Base-by-base conservation (phyloP, 2,329 filamentous ascomycete genomes). In the Botrytis medusae region DNA sequence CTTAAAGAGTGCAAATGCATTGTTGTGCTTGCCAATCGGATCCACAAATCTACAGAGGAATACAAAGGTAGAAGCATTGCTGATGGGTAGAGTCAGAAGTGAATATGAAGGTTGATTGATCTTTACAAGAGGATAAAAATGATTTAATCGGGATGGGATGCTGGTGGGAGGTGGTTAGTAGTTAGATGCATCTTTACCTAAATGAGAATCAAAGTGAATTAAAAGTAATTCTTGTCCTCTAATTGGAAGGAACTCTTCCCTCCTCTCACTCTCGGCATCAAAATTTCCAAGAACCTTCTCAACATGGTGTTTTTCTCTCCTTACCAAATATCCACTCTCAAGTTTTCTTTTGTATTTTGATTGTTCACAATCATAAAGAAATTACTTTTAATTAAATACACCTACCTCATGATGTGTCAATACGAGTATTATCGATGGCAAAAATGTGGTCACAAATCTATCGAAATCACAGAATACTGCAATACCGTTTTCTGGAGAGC, bases 1-100 rank as follows among this genome's bases (percentile, higher is more conserved):
- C 82, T 86, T 98, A 77, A 93, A 91, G 75, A 91, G 92, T 32
- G 95, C 96, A 4, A 99, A 99, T 84, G 94, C 92, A 6, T 83
- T 99, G 78, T 83, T 98, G 37, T 93, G 92, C 78, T 84, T 97
- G 83, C 92, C 92, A 0, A 85, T 87, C 51, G 88, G 89, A 3
- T 85, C 90, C 48, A 90, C 89, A 9, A 85, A 85, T n/a, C 80
- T 94, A 72, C 86, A 84, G 64, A 92, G 92, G 80, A 94, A 94
- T 0, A 83, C 88, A 70, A 89, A 86, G 78, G 90, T 94, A 6
- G 90, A 95, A 75, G 95, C 94, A 16, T 83, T 98, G 78, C 81
- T 98, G 79, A 94, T 98, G 90, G 89, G 89, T 16, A 78, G 73
- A 29, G 42, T 81, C 12, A 74, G 74, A 18, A 80, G 76, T 65